Percentiles rank a stretch among this genome's conserved stretches.
Conservation (phyloP, 2,329 filamentous ascomycete genomes). For the Aureobasidium sp. region DNA sequence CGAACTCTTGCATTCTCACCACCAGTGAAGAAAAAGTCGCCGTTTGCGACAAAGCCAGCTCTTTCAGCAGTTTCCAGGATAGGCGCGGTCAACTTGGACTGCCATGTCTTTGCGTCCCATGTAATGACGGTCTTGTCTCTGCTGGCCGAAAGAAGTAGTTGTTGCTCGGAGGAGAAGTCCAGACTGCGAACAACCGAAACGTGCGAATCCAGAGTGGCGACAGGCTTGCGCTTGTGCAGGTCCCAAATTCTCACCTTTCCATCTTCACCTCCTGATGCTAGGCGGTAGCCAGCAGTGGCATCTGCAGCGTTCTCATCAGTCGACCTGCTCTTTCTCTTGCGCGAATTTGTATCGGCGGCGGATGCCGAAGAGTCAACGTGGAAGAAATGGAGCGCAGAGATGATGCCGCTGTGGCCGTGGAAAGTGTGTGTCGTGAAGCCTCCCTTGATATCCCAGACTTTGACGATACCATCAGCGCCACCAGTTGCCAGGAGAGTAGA, state of each 20-base stretch:
- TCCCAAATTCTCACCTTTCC: conserved; percentile 91
- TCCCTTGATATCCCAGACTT: conserved; percentile 89
- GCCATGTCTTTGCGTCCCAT: conserved; percentile 86
- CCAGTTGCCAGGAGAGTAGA: conserved; percentile 88
- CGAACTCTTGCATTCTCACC: conserved; percentile 76
- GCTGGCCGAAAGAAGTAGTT: conserved; percentile 72
- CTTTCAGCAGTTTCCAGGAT: conserved; percentile 79
- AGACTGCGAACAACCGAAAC: conserved; percentile 88
- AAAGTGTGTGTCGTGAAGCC: conserved; percentile 95
- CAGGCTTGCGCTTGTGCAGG: conserved; percentile 68
- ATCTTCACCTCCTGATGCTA: conserved; percentile 89
- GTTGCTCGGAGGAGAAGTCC: conserved; percentile 67
- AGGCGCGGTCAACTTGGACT: conserved; percentile 68
- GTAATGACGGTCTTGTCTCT: conserved; percentile 90
- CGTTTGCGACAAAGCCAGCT: conserved; percentile 67
- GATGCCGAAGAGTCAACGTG: conserved; percentile 37
- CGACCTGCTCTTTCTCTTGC: conserved; percentile 41
- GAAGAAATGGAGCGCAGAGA: conserved; percentile 90
- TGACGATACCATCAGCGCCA: conserved; percentile 85
- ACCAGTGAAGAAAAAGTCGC: conserved; percentile 68
- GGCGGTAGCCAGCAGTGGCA: conserved; percentile 55
- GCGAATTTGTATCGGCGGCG: conserved; percentile 19
- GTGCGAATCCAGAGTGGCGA: conserved; percentile 78
- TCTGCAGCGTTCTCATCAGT: conserved; percentile 41
- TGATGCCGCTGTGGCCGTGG: conserved; percentile 80